Evolutionary conservation across 2,329 filamentous ascomycete genomes (phyloP).

Genomic region (Colletotrichum sublineola): DNA sequence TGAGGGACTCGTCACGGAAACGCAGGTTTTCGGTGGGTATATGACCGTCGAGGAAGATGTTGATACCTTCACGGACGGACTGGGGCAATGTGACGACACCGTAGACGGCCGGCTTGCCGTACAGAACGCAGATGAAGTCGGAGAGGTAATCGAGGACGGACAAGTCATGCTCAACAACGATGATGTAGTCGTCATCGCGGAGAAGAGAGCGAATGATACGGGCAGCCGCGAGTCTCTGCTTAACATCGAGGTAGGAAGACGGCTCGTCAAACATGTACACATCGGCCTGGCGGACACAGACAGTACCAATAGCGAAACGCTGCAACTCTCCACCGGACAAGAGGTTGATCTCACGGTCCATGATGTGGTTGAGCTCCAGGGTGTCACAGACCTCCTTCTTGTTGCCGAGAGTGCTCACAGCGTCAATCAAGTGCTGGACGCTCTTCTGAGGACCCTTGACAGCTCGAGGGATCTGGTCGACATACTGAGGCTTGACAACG

Average conservation of each 20-base stretch:
- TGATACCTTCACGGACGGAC: constrained; percentile 98
- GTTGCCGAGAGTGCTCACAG: constrained; percentile 82
- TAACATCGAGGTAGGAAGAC: constrained; percentile 98
- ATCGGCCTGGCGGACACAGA: constrained; percentile 95
- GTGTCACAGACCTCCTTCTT: constrained; percentile 84
- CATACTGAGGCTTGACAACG: constrained; percentile 98
- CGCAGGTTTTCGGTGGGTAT: constrained; percentile 98
- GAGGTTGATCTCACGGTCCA: constrained; percentile 89
- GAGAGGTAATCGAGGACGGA: constrained; percentile 98
- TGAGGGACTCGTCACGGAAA: constrained; percentile 96
- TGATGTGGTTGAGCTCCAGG: constrained; percentile 89
- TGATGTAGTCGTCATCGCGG: constrained; percentile 92
- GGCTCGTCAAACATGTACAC: constrained; percentile 99
- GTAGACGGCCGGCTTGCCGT: constrained; percentile 94
- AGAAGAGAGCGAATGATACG: constrained; percentile 93
- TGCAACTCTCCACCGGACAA: constrained; percentile 98
- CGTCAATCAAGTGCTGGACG: constrained; percentile 83
- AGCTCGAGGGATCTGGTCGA: constrained; percentile 96
- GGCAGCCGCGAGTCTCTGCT: constrained; percentile 95
- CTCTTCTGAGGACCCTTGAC: constrained; percentile 85
- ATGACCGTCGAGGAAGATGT: constrained; percentile 98
- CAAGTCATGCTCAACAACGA: constrained; percentile 99
- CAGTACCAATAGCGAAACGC: constrained; percentile 95
- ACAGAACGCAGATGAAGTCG: constrained; percentile 97
- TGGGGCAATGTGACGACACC: constrained; percentile 97